phyloP scores from a whole-genome alignment of 352 stramenopile genomes.

The Bremia lactucae region DNA sequence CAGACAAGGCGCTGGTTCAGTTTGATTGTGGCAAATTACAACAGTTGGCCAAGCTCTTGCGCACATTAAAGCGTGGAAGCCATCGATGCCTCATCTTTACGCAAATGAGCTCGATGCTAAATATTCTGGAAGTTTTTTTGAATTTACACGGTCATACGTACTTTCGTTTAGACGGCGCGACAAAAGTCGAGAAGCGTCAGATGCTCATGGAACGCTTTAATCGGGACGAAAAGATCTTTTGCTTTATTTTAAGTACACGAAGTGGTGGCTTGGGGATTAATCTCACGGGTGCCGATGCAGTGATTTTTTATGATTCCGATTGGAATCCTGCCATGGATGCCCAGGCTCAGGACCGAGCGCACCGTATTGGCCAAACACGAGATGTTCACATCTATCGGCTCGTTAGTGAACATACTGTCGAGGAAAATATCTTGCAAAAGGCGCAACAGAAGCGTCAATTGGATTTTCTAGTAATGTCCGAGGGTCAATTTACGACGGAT shows the following conservation, averaged over 20 bases:
- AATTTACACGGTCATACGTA: constrained; percentile 97
- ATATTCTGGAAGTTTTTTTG: constrained; percentile 98
- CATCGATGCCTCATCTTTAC: constrained; percentile 95
- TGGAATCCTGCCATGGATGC: constrained; percentile 93
- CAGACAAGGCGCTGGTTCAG: constrained; percentile 95
- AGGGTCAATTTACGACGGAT: constrained; percentile 67
- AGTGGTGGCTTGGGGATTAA: constrained; percentile 98
- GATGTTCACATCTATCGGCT: constrained; percentile 99
- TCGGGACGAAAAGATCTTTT: constrained; percentile 93
- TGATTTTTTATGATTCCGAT: constrained; percentile 89
- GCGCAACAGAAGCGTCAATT: constrained; percentile 95
- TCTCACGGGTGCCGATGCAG: constrained; percentile 93
- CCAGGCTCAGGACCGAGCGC: constrained; percentile 92
- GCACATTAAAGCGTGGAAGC: constrained; percentile 89
- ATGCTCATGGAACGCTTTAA: constrained; percentile 98
- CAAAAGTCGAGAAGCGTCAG: constrained; percentile 92
- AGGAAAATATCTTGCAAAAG: constrained; percentile 99
- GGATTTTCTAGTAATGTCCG: constrained; percentile 88
- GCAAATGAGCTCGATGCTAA: constrained; percentile 99
- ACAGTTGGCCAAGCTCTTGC: constrained; percentile 84
- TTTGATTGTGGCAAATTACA: constrained; percentile 95
- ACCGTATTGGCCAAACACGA: constrained; percentile 96
- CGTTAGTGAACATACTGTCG: constrained; percentile 94
- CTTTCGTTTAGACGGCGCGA: constrained; percentile 95
- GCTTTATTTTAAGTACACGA: constrained; percentile 97